Conservation (phyloP, 805 yeast species). For the Candida sanyiensis region DNA sequence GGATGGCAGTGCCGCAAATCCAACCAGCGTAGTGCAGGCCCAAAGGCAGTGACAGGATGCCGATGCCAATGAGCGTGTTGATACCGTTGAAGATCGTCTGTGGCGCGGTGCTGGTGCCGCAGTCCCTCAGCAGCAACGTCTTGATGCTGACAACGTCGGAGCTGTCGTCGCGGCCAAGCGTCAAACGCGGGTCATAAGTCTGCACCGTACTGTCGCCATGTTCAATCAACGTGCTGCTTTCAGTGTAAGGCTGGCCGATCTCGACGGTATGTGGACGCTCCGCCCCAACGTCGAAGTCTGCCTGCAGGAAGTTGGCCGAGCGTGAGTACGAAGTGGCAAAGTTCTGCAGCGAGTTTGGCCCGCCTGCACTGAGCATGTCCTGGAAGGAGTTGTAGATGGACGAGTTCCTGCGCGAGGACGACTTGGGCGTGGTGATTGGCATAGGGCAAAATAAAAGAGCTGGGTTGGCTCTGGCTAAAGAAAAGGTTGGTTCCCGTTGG, state of each 20-base stretch:
- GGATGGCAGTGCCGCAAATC: constrained; percentile 41
- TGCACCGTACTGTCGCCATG: constrained; percentile 1
- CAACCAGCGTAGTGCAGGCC: constrained; percentile 68
- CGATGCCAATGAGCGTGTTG: constrained; percentile 72
- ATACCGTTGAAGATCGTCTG: constrained; percentile 77
- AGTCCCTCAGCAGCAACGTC: constrained; percentile 12
- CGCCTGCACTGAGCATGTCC: constrained; percentile 21
- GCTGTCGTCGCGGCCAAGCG: constrained; percentile 2
- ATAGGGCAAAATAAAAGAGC: too few relatives aligned
- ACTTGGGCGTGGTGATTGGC: not conserved
- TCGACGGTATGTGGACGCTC: constrained; percentile 18
- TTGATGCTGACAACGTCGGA: constrained; percentile 16
- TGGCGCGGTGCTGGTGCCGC: constrained; percentile 53
- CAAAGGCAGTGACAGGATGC: constrained; percentile 65
- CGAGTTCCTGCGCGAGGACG: constrained; percentile 6
- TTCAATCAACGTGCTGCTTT: constrained; percentile 12
- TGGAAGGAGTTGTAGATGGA: constrained; percentile 24
- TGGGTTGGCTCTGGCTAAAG: too few relatives aligned
- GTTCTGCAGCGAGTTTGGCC: constrained; percentile 22
- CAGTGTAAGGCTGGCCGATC: constrained; percentile 15
- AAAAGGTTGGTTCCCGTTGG: too few relatives aligned
- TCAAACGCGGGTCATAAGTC: not conserved
- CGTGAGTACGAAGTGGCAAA: constrained; percentile 26
- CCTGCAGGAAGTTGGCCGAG: constrained; percentile 23
- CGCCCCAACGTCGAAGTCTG: constrained; percentile 23